These are phyloP conservation scores for Gastrodia elata DNA, from an alignment of 106 monocot species.

Conservation along the genomic window DNA sequence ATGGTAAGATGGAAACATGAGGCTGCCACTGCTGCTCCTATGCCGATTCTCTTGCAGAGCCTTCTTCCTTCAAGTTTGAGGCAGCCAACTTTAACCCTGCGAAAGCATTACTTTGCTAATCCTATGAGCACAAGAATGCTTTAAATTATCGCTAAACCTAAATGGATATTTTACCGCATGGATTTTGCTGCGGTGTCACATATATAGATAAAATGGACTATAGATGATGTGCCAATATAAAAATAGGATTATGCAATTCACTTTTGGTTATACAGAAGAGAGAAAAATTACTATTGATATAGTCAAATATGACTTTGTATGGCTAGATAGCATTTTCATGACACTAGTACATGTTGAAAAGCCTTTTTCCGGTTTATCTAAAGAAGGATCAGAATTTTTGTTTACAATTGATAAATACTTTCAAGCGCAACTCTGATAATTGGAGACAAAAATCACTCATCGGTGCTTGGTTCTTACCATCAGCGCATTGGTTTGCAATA, in stretches of 20 bases:
- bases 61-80: conserved; percentile 19
- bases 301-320: neutral
- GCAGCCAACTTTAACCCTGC: conserved; percentile 19
- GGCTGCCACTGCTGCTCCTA: conserved; percentile 11
- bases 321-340: neutral
- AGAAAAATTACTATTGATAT: no score
- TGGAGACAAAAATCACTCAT: no score
- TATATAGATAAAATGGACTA: no score
- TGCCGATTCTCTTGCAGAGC: conserved; percentile 38
- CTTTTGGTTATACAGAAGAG: no score
- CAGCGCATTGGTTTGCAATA: neutral
- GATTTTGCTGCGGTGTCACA: no score
- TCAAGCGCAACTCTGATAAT: neutral
- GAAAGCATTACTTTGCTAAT: conserved; percentile 75
- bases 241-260: neutral
- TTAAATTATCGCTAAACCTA: conserved; percentile 9
- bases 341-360: neutral
- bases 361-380: neutral
- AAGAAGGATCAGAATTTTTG: neutral
- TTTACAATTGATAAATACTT: neutral
- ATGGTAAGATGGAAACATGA: conserved; percentile 35
- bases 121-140: conserved; percentile 56
- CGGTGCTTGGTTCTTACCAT: no score
- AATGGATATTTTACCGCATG: neutral
- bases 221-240: no score